A percentile compares a stretch with the other conserved stretches of the same genome.
phyloP scores from a whole-genome alignment of 176 grass and related monocot genomes.

The Coix lacrymajobi region DNA sequence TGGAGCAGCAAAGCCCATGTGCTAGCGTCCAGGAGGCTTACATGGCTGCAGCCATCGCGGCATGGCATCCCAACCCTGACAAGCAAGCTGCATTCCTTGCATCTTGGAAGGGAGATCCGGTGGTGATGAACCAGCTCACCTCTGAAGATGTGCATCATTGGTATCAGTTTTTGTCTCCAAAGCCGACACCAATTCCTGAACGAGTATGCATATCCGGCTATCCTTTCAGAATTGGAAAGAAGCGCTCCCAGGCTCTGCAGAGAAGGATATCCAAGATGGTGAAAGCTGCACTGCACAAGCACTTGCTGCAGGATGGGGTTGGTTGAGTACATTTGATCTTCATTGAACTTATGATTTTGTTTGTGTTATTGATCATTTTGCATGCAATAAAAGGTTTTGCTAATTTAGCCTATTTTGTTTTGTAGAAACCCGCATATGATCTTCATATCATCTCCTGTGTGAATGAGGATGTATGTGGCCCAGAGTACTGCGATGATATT shows the following conservation, averaged over 20 bases:
- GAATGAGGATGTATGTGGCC: conserved; percentile 11
- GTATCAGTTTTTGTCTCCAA: not conserved
- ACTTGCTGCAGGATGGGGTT: conserved; percentile 4
- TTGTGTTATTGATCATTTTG: not conserved
- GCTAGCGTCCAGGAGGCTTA: not conserved
- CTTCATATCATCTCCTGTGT: conserved; percentile 25
- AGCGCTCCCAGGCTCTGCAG: not conserved
- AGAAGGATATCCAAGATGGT: not conserved
- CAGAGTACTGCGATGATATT: not conserved
- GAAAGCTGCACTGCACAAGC: not conserved
- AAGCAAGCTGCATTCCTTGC: not conserved
- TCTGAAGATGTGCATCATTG: not conserved
- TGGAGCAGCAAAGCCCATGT: not conserved
- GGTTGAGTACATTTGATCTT: not conserved
- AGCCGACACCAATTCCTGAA: not conserved
- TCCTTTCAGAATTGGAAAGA: not conserved
- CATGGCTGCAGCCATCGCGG: not conserved
- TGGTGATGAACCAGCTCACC: too few relatives aligned
- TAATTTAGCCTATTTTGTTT: not conserved
- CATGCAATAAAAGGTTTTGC: not conserved
- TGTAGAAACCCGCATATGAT: conserved; percentile 14
- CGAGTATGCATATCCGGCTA: not conserved
- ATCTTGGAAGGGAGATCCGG: not conserved
- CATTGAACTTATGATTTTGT: too few relatives aligned
- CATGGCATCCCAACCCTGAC: not conserved